These are phyloP conservation scores for Populus trichocarpa DNA, from an alignment of 441 rosid genomes.

Conservation along the genomic window DNA sequence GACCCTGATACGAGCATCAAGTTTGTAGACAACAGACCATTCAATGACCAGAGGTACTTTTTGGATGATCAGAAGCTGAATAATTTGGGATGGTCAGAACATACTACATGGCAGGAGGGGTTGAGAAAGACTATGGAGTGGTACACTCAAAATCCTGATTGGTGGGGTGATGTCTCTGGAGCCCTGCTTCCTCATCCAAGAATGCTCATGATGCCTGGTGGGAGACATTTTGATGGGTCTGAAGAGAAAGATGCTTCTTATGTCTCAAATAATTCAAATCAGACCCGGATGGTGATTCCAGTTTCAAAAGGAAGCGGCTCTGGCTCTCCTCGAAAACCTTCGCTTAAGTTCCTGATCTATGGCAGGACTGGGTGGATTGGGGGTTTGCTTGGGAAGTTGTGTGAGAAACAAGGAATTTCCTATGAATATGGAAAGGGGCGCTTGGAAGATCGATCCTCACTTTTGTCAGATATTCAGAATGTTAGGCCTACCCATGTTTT, in stretches of 20 bases:
- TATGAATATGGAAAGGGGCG: slow-evolving; percentile 86
- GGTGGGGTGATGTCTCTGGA: slow-evolving; percentile 98
- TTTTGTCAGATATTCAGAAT: slow-evolving; percentile 60
- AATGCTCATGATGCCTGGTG: slow-evolving; percentile 97
- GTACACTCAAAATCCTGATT: slow-evolving; percentile 81
- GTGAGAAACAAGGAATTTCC: slow-evolving; percentile 74
- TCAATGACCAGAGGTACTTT: slow-evolving; percentile 92
- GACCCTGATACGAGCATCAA: slow-evolving; percentile 66
- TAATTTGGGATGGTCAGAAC: slow-evolving; percentile 79
- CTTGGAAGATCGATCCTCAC: slow-evolving; percentile 62
- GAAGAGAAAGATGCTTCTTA: slow-evolving; percentile 49
- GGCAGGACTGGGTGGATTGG: slow-evolving; percentile 96
- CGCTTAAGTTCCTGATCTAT: slow-evolving; percentile 78
- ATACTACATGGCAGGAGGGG: slow-evolving; percentile 86
- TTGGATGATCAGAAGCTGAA: slow-evolving; percentile 87
- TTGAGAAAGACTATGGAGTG: slow-evolving; percentile 79
- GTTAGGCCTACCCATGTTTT: slow-evolving; percentile 81
- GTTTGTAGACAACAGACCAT: slow-evolving; percentile 85
- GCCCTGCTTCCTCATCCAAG: slow-evolving; percentile 92
- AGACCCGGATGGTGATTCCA: slow-evolving; percentile 70
- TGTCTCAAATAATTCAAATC: slow-evolving; percentile 38
- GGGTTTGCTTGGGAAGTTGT: slow-evolving; percentile 70
- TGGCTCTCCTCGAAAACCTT: slow-evolving; percentile 39
- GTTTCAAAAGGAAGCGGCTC: slow-evolving; percentile 28
- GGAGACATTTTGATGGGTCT: slow-evolving; percentile 64